These are phyloP conservation scores for Melastoma malabathricum DNA, from an alignment of 345 rosid species.

Conservation along the genomic window DNA sequence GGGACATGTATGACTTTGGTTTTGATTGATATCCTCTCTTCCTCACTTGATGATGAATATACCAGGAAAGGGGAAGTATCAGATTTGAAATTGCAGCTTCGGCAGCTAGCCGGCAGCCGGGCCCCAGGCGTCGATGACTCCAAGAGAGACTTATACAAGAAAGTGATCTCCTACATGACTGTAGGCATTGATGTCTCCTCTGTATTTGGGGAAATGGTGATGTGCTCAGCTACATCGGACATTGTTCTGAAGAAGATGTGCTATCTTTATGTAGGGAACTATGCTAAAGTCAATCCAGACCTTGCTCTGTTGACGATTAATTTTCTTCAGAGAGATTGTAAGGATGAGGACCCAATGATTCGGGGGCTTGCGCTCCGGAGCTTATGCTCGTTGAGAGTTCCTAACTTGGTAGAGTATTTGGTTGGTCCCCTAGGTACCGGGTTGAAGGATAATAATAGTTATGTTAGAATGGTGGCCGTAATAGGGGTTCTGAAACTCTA, in stretches of 20 bases:
- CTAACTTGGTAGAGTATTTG: constrained; percentile 90
- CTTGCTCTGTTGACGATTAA: constrained; percentile 83
- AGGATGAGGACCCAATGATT: constrained; percentile 92
- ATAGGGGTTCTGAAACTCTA: constrained; percentile 81
- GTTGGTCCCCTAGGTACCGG: constrained; percentile 87
- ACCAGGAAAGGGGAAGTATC: constrained; percentile 88
- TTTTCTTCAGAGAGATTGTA: constrained; percentile 95
- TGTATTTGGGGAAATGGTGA: constrained; percentile 95
- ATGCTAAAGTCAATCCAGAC: constrained; percentile 92
- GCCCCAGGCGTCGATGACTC: constrained; percentile 94
- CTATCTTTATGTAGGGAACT: constrained; percentile 90
- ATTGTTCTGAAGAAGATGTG: constrained; percentile 98
- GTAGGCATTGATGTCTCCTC: constrained; percentile 90
- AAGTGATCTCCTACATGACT: constrained; percentile 89
- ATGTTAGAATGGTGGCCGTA: constrained; percentile 84
- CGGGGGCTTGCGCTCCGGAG: constrained; percentile 93
- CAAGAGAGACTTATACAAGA: constrained; percentile 87
- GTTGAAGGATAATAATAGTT: constrained; percentile 66
- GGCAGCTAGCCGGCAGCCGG: constrained; percentile 94
- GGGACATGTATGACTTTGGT: not conserved
- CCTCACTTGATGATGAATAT: constrained; percentile 1
- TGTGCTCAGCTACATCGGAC: constrained; percentile 98
- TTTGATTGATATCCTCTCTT: not conserved
- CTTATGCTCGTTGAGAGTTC: constrained; percentile 73
- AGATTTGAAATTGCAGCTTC: constrained; percentile 84